Conservation (phyloP, 805 yeast species). For the Suhomyces kilbournensis region DNA sequence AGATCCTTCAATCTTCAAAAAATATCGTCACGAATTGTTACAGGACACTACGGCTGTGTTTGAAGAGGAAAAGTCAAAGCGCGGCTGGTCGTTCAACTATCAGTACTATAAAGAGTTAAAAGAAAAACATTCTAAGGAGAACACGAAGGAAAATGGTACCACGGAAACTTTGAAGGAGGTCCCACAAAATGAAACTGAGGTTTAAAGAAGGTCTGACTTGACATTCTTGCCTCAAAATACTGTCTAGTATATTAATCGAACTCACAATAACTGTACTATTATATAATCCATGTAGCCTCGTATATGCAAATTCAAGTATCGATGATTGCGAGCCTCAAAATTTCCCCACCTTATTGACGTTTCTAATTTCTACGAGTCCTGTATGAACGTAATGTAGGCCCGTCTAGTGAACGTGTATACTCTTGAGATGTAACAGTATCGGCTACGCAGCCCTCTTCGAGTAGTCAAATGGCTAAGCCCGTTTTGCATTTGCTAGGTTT, state of each 20-base stretch:
- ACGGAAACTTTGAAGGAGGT: background rate
- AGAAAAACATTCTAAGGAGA: constrained; percentile 16
- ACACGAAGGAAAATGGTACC: background rate
- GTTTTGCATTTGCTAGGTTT: background rate
- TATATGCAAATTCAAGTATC: background rate
- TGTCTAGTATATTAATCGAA: background rate
- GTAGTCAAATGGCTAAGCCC: background rate
- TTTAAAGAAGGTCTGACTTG: background rate
- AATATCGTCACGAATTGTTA: constrained; percentile 23
- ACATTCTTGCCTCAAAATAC: background rate
- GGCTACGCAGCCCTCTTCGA: background rate
- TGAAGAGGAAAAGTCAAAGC: constrained; percentile 13
- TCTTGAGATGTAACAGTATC: background rate
- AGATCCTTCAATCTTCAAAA: constrained; percentile 29
- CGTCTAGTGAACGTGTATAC: background rate
- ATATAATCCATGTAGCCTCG: background rate
- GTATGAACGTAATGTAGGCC: background rate
- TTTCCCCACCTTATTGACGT: background rate
- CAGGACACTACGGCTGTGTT: constrained; percentile 18
- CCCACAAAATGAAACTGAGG: background rate
- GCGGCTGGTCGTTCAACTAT: constrained; percentile 32
- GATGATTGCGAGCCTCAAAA: background rate
- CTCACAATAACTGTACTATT: background rate
- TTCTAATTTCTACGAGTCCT: background rate
- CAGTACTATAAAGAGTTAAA: constrained; percentile 26